Conservation (phyloP, 192 early-diverging fungal species). For the Coemansia sp. region DNA sequence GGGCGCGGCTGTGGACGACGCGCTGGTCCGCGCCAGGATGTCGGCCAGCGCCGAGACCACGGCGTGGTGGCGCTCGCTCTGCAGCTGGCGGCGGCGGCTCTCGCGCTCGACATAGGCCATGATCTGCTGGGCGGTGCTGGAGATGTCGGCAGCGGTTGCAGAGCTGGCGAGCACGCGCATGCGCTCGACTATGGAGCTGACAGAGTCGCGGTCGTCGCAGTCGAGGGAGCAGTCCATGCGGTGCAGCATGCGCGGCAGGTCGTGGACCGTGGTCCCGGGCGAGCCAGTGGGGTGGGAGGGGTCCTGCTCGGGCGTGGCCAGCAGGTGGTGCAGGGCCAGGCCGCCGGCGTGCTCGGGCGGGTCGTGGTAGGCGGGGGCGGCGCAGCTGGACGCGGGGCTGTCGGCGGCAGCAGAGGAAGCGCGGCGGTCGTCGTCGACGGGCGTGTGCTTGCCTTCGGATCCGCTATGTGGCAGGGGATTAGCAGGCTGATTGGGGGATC, state of each 20-base stretch:
- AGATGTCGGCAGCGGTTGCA: constrained; percentile 26
- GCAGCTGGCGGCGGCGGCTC: constrained; percentile 39
- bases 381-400: constrained; percentile 8
- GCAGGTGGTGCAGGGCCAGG: constrained; percentile 10
- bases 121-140: constrained; percentile 33
- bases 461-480: constrained; percentile 17
- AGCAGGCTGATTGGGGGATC: neutral
- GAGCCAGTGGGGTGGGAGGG: too few species aligned
- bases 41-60: constrained; percentile 42
- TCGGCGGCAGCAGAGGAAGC: constrained; percentile 6
- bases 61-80: constrained; percentile 46
- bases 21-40: constrained; percentile 27
- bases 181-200: constrained; percentile 26
- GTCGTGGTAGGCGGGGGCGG: neutral
- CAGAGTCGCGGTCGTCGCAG: constrained; percentile 6
- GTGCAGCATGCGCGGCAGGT: constrained; percentile 32
- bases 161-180: constrained; percentile 30
- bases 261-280: constrained; percentile 11
- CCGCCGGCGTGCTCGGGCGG: constrained; percentile 4
- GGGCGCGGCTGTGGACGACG: constrained; percentile 19
- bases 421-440: constrained; percentile 30
- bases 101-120: constrained; percentile 48
- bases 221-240: constrained; percentile 28
- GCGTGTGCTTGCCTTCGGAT: constrained; percentile 27
- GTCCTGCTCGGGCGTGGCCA: constrained; percentile 2